Percentiles rank a stretch among this genome's conserved stretches.
Evolutionary conservation across 2,329 filamentous ascomycete species (phyloP).

Genomic region (Bretziella fagacearum): DNA sequence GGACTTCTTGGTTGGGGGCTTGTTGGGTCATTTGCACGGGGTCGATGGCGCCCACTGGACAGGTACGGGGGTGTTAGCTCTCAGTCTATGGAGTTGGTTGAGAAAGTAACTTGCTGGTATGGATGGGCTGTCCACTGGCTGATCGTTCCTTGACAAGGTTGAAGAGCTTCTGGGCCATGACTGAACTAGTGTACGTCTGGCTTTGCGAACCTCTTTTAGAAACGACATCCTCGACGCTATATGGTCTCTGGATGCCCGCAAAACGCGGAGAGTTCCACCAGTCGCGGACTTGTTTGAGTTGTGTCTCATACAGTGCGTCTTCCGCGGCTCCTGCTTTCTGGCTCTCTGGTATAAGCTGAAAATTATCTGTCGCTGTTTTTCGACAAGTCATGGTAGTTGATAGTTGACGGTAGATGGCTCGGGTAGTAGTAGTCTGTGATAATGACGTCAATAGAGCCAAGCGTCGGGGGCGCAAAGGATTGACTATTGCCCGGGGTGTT

Average conservation of each 20-base stretch:
- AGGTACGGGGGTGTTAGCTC: constrained; percentile 14
- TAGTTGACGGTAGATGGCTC: background rate
- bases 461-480: background rate
- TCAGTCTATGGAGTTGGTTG: background rate
- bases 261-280: constrained; percentile 85
- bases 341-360: constrained; percentile 65
- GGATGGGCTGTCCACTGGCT: constrained; percentile 68
- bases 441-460: background rate
- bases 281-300: constrained; percentile 67
- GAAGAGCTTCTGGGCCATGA: constrained; percentile 92
- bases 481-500: background rate
- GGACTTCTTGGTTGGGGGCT: constrained; percentile 82
- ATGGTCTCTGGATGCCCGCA: constrained; percentile 79
- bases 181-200: constrained; percentile 76
- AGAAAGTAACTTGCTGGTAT: constrained; percentile 57
- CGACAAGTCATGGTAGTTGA: constrained; percentile 13
- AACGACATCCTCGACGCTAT: constrained; percentile 78
- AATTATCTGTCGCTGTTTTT: constrained; percentile 49
- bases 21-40: constrained; percentile 99
- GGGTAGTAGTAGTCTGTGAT: background rate
- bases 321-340: constrained; percentile 66
- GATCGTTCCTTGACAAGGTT: constrained; percentile 66
- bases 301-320: constrained; percentile 68
- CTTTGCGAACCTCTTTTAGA: constrained; percentile 80
- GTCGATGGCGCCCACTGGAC: constrained; percentile 82